Base-by-base conservation (phyloP, 2,329 filamentous ascomycete genomes). In the Akanthomyces lecanii region DNA sequence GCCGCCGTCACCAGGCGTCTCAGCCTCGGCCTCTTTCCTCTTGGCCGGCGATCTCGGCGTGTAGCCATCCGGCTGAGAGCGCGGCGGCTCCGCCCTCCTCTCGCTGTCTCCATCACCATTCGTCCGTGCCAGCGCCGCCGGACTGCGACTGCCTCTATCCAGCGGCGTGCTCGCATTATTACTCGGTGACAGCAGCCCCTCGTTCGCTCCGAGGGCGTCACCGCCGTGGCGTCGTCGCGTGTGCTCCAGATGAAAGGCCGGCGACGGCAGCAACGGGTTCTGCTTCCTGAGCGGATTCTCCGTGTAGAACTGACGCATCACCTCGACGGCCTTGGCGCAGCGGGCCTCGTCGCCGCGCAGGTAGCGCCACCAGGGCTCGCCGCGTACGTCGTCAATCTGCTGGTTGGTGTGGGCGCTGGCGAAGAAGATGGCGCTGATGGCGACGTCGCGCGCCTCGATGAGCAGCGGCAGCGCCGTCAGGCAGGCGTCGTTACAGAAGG, bases 401-500 rank as follows among this genome's bases (percentile, higher is more conserved):
- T 92, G 82, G 42, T 85, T 82, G 38, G 87, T 89, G 70, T 92
- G 88, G 50, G 87, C 86, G 63, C 91, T 90, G 6, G 91, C 91
- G 65, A 94, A 95, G 76, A 96, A 97, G 30, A 99, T 84, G 21
- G 92, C 89, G 30, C 87, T 89, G 38, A 94, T 89, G 18, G 94
- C 92, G 60, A 98, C 90, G 45, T 92, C 91, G 47, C 87, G 85
- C 18, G 92, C 86, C 23, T 87, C 86, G 74, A 93, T 89, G 36
- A 96, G 81, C 3, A 99, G 82, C 64, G 93, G 96, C 55, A 98
- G 81, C 47, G 89, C 85, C 0, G 94, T 98, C 65, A 94, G 85
- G 67, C 88, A 90, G 23, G 89, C 90, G 75, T 99, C 95, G 72
- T 96, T 97, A 66, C 96, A 86, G 71, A 97, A 98, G 0, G 92